A percentile compares a stretch with the other conserved stretches of the same genome.
These are phyloP conservation scores for Diutina catenulata DNA, from an alignment of 1,139 yeast genomes.

Conservation along the genomic window DNA sequence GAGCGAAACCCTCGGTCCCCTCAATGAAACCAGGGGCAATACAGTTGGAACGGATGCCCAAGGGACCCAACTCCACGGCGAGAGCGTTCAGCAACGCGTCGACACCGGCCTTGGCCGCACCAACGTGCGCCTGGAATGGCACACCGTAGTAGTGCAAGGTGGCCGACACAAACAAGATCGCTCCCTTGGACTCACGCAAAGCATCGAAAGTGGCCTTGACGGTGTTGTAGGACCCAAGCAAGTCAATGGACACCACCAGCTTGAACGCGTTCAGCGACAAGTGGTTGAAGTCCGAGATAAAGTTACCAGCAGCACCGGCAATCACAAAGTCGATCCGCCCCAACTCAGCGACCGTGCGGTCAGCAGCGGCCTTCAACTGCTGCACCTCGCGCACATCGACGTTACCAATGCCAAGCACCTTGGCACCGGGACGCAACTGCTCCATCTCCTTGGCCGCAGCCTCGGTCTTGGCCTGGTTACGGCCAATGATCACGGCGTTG, in stretches of 20 bases:
- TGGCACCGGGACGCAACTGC: slow-evolving; percentile 42
- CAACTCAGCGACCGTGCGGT: slow-evolving; percentile 48
- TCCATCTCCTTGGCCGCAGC: slow-evolving; percentile 54
- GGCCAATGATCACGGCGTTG: slow-evolving; percentile 73
- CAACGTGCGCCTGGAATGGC: slow-evolving; percentile 78
- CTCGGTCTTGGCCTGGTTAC: slow-evolving; percentile 54
- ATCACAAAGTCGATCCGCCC: slow-evolving; percentile 77
- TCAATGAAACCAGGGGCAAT: slow-evolving; percentile 88
- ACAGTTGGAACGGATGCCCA: slow-evolving; percentile 70
- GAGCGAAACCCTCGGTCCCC: slow-evolving; percentile 68
- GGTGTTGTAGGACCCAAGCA: slow-evolving; percentile 78
- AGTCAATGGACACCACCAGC: slow-evolving; percentile 73
- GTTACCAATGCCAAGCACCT: slow-evolving; percentile 55
- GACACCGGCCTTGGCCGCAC: slow-evolving; percentile 90
- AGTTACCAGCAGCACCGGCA: slow-evolving; percentile 96
- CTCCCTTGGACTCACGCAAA: slow-evolving; percentile 54
- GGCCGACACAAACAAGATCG: slow-evolving; percentile 67
- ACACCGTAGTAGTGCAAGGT: slow-evolving; percentile 81
- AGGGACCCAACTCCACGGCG: slow-evolving; percentile 83
- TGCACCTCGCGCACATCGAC: slow-evolving; percentile 68
- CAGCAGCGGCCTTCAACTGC: slow-evolving; percentile 50
- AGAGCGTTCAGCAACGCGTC: slow-evolving; percentile 75
- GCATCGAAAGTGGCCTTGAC: slow-evolving; percentile 68
- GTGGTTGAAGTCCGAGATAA: slow-evolving; percentile 66
- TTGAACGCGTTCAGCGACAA: slow-evolving; percentile 78